Base-by-base conservation (phyloP, 2,329 filamentous ascomycete species). In the Epichloe festucae region DNA sequence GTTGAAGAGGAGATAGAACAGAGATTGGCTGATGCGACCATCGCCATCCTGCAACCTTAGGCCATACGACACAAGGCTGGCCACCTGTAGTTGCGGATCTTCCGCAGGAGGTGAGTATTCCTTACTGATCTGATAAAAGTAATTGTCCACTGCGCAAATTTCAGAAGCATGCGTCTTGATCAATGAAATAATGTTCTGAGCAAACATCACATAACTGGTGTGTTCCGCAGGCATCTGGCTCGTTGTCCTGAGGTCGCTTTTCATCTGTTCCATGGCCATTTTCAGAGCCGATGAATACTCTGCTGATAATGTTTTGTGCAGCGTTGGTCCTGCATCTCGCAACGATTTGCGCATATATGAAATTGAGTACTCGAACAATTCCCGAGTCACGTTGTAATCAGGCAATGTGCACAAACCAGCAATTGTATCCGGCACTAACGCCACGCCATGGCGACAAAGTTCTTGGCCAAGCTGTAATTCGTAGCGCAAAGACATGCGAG, bases 1-100 rank as follows among this genome's bases (percentile, higher is more conserved):
- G 56, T 76, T 76, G 59, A 73, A 75, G 2, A 82, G 66, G 52
- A 78, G 77, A 60, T 75, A 75, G 58, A 81, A 82, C 3, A 81
- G 68, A 50, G 73, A 71, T 17, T 73, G 69, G 5, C 64, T 63
- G 4, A 72, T 73, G 34, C 68, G 70, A 2, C 62, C 58, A 50
- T 80, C 77, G 2, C 71, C 73, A 54, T 81, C 78, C 40, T 69
- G 67, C 15, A 82, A 63, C 41, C 74, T 72, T 35, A 81, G 64
- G 1, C 76, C 78, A 59, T 79, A 81, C 2, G 76, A 74, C 15
- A 77, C 59, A 58, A 82, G 76, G 4, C 70, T 71, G 4, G 78
- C 77, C 23, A 75, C 71, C 53, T 79, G 77, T 4, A 81, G 67
- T 39, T 76, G 71, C 2, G 78, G 78, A 45, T 82, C 78, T 51